Conservation (phyloP, 805 yeast genomes). For the Hanseniaspora vineae region DNA sequence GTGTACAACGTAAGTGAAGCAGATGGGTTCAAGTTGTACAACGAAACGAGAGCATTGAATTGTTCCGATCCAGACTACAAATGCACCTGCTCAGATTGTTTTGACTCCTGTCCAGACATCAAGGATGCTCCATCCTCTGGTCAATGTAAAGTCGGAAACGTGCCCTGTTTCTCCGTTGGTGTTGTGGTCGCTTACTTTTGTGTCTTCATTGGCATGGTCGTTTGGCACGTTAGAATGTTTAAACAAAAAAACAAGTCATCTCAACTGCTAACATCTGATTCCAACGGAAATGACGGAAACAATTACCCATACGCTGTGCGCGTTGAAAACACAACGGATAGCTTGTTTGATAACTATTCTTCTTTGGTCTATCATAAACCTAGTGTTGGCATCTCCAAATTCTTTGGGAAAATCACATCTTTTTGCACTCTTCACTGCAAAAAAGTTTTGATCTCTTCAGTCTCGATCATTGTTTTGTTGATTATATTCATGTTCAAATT, state of each 20-base stretch:
- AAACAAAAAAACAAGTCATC: constrained; percentile 11
- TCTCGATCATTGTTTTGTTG: constrained; percentile 26
- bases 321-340: constrained; percentile 6
- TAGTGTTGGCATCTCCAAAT: constrained; percentile 7
- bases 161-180: constrained; percentile 65
- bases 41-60: constrained; percentile 4
- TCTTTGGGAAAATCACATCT: constrained; percentile 39
- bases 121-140: constrained; percentile 28
- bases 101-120: constrained; percentile 61
- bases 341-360: constrained; percentile 12
- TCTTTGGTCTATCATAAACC: constrained; percentile 7
- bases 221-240: constrained; percentile 14
- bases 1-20: constrained; percentile 25
- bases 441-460: constrained; percentile 31
- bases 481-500: constrained; percentile 40
- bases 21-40: background rate
- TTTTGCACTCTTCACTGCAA: constrained; percentile 53
- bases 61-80: constrained; percentile 56
- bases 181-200: constrained; percentile 39
- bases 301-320: constrained; percentile 13
- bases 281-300: constrained; percentile 12
- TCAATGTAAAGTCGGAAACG: constrained; percentile 40
- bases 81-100: constrained; percentile 90
- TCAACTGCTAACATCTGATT: constrained; percentile 16
- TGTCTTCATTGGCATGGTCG: constrained; percentile 14